Conservation (phyloP, 768 basidiomycete genomes). For the Rubroboletus pulcherrimus region DNA sequence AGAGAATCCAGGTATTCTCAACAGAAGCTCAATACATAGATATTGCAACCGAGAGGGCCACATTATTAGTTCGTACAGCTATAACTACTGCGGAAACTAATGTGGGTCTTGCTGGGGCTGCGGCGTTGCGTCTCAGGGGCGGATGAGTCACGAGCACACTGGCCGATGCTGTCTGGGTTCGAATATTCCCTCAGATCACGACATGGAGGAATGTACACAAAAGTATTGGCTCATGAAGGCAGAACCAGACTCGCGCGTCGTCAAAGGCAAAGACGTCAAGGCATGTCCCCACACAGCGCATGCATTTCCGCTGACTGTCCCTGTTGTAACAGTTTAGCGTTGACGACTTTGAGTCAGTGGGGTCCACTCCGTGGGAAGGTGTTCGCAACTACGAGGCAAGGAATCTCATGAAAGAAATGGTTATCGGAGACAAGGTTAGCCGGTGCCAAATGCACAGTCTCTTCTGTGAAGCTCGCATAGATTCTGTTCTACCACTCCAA, state of each 20-base stretch:
- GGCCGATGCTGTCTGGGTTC: not conserved
- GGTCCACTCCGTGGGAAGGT: conserved; percentile 82
- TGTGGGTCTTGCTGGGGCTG: too few species aligned
- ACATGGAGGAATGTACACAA: conserved; percentile 7
- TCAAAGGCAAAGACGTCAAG: conserved; percentile 87
- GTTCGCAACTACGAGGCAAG: conserved; percentile 80
- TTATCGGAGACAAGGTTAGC: conserved; percentile 64
- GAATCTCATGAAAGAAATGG: conserved; percentile 83
- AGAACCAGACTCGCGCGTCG: conserved; percentile 78
- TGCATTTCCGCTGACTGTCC: not conserved
- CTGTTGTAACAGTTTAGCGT: conserved; percentile 64
- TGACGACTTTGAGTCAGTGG: conserved; percentile 74
- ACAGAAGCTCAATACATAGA: not conserved
- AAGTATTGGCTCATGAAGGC: conserved; percentile 77
- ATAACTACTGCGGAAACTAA: too few species aligned
- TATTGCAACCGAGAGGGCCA: conserved; percentile 2
- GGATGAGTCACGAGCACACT: too few species aligned
- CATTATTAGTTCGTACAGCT: not conserved
- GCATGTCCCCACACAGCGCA: conserved; percentile 30
- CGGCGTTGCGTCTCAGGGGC: too few species aligned
- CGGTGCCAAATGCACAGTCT: not conserved
- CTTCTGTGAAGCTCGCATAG: conserved; percentile 34
- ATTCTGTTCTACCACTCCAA: conserved; percentile 87
- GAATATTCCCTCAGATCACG: not conserved
- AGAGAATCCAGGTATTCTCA: not conserved